Conservation (phyloP, 768 basidiomycete genomes). For the Clathrus columnatus region DNA sequence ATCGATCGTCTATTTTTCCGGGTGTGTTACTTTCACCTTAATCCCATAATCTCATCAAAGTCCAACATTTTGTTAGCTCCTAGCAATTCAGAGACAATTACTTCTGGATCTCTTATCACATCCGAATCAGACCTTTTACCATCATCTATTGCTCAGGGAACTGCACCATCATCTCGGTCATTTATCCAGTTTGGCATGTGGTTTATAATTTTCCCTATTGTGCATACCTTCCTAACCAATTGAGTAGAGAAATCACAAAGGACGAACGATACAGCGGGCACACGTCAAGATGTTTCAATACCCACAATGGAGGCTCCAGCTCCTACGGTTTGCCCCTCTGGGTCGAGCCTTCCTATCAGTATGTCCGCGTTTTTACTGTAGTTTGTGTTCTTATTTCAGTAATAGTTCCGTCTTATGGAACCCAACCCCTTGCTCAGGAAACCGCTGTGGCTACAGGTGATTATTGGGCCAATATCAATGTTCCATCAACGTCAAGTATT, state of each 20-base stretch:
- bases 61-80: background rate
- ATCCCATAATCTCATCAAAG: no score
- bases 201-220: background rate
- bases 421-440: background rate
- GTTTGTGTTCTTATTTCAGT: background rate
- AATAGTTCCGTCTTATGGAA: background rate
- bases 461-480: background rate
- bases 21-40: no score
- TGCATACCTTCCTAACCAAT: background rate
- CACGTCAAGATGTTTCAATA: background rate
- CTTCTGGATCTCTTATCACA: background rate
- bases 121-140: background rate
- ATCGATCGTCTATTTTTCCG: no score
- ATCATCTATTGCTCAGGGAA: background rate
- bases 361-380: background rate
- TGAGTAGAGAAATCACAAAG: background rate
- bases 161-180: background rate
- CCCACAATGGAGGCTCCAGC: background rate
- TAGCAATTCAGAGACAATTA: background rate
- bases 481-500: no score
- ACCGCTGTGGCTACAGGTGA: background rate
- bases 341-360: no score
- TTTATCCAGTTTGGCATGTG: background rate
- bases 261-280: background rate
- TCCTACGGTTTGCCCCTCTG: no score